Evolutionary conservation across 2,329 filamentous ascomycete genomes (phyloP).

Genomic region (Fusarium incarnatum): DNA sequence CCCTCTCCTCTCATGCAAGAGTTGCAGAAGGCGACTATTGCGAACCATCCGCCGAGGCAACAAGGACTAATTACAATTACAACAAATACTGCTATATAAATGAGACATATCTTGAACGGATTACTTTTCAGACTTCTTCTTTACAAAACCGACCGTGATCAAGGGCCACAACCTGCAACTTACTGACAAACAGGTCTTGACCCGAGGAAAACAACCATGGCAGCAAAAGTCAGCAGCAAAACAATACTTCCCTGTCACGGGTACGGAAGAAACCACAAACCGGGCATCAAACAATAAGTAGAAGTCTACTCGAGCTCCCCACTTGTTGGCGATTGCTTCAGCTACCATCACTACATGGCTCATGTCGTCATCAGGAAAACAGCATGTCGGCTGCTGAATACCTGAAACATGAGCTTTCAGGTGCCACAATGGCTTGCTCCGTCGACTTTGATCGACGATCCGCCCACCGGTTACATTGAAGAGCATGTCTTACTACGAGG

Average conservation of each 20-base stretch:
- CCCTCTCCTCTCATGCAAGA: conserved; percentile 34
- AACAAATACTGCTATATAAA: conserved; percentile 31
- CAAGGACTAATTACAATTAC: conserved; percentile 28
- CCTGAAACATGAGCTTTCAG: conserved; percentile 1
- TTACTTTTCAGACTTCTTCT: not conserved
- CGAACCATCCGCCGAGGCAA: conserved; percentile 38
- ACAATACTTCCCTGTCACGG: not conserved
- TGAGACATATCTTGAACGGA: conserved; percentile 13
- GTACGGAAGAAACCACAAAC: not conserved
- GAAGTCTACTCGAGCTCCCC: not conserved
- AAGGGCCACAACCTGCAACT: not conserved
- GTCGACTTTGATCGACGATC: conserved; percentile 18
- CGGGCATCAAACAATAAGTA: not conserved
- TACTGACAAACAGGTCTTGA: not conserved
- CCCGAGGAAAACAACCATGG: not conserved
- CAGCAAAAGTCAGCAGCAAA: not conserved
- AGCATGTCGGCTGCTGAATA: not conserved
- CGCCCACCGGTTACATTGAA: conserved; percentile 21
- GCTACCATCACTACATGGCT: not conserved
- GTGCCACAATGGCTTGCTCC: conserved; percentile 5
- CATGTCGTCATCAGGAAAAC: not conserved
- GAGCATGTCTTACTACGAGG: not conserved
- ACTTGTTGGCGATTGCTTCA: not conserved
- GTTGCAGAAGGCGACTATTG: conserved; percentile 31
- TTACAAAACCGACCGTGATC: not conserved